These are phyloP conservation scores for Cutaneotrichosporon mucoides DNA, from an alignment of 1,284 basidiomycete species.

Conservation along the genomic window DNA sequence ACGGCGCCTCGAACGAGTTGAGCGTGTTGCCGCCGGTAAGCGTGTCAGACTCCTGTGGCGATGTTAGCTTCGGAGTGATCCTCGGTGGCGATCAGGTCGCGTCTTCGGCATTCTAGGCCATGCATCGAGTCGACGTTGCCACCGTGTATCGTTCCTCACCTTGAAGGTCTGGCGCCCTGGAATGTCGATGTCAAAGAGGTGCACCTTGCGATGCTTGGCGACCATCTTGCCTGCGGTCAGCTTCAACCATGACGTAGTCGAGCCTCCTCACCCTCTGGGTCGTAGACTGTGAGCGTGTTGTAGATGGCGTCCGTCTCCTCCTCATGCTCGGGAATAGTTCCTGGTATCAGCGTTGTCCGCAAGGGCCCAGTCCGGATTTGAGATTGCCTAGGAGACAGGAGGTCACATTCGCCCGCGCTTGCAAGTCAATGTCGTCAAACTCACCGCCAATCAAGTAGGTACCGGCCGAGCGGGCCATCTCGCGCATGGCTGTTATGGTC, in stretches of 20 bases:
- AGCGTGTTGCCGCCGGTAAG: conserved; percentile 72
- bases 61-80: not conserved
- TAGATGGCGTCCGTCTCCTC: conserved; percentile 64
- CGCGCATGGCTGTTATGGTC: conserved; percentile 76
- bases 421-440: conserved; percentile 14
- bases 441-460: conserved; percentile 88
- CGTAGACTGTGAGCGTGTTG: conserved; percentile 88
- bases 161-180: conserved; percentile 96
- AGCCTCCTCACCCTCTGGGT: conserved; percentile 64
- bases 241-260: not conserved
- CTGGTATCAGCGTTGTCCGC: conserved; percentile 48
- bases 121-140: not conserved
- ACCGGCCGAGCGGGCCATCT: conserved; percentile 71
- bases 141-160: conserved; percentile 50
- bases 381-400: too few relatives aligned
- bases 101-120: not conserved
- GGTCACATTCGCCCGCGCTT: too few relatives aligned
- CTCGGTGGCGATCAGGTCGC: not conserved
- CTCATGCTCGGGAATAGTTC: conserved; percentile 84
- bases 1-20: conserved; percentile 80
- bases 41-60: conserved; percentile 82
- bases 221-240: conserved; percentile 66
- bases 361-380: too few relatives aligned
- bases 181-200: conserved; percentile 97
- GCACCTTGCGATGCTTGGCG: conserved; percentile 86